phyloP scores from a whole-genome alignment of 352 stramenopile genomes.

The Phytophthora nicotianae region DNA sequence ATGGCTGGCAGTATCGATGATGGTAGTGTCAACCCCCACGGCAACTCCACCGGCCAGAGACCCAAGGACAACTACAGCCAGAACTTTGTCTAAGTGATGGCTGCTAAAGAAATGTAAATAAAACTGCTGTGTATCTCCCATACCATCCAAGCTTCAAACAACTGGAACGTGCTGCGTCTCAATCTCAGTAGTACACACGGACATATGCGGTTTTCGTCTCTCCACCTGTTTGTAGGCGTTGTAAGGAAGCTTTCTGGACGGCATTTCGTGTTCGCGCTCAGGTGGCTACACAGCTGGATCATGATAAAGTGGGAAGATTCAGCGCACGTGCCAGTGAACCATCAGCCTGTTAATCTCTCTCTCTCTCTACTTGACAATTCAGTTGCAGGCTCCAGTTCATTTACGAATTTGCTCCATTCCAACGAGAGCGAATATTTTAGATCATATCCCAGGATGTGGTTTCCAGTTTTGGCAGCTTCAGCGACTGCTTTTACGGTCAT shows the following conservation, averaged over 20 bases:
- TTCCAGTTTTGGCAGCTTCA: slow-evolving; percentile 6
- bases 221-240: slow-evolving; percentile 23
- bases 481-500: slow-evolving; percentile 3
- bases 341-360: slow-evolving; percentile 7
- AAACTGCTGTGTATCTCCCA: slow-evolving; percentile 29
- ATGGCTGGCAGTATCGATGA: slow-evolving; percentile 34
- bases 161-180: slow-evolving; percentile 13
- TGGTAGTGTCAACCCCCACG: slow-evolving; percentile 7
- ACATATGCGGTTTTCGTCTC: slow-evolving; percentile 19
- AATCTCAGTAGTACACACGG: slow-evolving; percentile 8
- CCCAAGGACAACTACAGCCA: slow-evolving; percentile 65
- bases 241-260: slow-evolving; percentile 3
- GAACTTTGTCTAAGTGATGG: slow-evolving; percentile 55
- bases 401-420: slow-evolving; percentile 19
- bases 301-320: slow-evolving; percentile 20
- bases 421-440: slow-evolving; percentile 5
- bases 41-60: slow-evolving; percentile 21
- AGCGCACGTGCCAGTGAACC: slow-evolving; percentile 27
- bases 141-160: neutral
- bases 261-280: slow-evolving; percentile 17
- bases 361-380: slow-evolving; percentile 13
- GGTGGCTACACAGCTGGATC: slow-evolving; percentile 26
- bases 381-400: slow-evolving; percentile 18
- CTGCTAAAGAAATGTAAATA: slow-evolving; percentile 29
- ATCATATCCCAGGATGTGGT: slow-evolving; percentile 13